These are phyloP conservation scores for Tulasnella sp. DNA, from an alignment of 768 basidiomycete species.

Conservation along the genomic window DNA sequence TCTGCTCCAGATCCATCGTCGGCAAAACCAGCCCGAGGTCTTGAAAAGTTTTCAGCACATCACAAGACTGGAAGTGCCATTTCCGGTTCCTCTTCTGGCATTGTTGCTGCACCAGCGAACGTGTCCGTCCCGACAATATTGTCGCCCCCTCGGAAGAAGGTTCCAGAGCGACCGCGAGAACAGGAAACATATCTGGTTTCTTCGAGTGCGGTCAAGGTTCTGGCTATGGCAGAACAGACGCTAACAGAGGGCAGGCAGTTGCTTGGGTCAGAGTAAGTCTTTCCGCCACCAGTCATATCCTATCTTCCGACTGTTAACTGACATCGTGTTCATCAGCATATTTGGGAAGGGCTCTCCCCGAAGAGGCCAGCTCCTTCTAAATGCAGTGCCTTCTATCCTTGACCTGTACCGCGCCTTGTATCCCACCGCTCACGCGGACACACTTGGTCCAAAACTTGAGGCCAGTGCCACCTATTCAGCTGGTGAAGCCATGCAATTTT, in stretches of 20 bases:
- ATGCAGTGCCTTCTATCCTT: slow-evolving; percentile 56
- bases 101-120: neutral
- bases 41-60: slow-evolving; percentile 52
- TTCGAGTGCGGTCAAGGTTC: slow-evolving; percentile 44
- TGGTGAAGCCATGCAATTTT: slow-evolving; percentile 59
- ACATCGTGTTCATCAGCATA: slow-evolving; percentile 29
- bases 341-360: slow-evolving; percentile 35
- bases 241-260: slow-evolving; percentile 63
- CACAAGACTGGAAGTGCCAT: slow-evolving; percentile 10
- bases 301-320: slow-evolving; percentile 18
- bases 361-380: slow-evolving; percentile 48
- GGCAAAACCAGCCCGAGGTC: slow-evolving; percentile 48
- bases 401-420: slow-evolving; percentile 76
- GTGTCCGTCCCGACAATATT: neutral
- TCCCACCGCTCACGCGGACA: slow-evolving; percentile 49
- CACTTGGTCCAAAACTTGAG: slow-evolving; percentile 32
- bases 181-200: slow-evolving; percentile 59
- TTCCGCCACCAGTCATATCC: neutral
- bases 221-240: slow-evolving; percentile 51
- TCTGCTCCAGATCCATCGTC: neutral
- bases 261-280: slow-evolving; percentile 39
- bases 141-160: neutral
- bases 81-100: neutral
- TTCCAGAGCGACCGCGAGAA: slow-evolving; percentile 19
- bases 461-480: slow-evolving; percentile 32